Base-by-base conservation (phyloP, 805 yeast species). In the Candida pini region DNA sequence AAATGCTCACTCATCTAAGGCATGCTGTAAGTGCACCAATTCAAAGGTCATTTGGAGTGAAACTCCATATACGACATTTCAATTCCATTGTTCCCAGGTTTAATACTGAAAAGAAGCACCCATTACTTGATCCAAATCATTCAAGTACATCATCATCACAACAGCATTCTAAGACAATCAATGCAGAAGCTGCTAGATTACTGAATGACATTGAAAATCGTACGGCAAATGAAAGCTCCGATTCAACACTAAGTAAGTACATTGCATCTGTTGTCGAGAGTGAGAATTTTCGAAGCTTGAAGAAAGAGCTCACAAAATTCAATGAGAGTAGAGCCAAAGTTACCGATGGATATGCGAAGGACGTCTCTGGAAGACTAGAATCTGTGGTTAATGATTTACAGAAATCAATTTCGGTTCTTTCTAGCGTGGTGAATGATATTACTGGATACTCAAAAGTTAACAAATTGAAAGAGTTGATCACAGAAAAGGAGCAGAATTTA, bases 391-490 rank as follows among this genome's bases (percentile, higher is more conserved):
- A 69, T 39, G 73, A 79, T 2, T 51, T 78, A 28, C 81, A 71
- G 40, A 76, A 68, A 13, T 69, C 83, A 1, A 64, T 78, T 5
- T 66, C 72, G 34, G 69, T 76, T 0, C 81, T 84, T 0, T 71
- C 85, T 0, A 68, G 75, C 40, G 73, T 89, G 2, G 66, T 90
- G 22, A 92, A 92, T 51, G 96, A 88, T 47, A 79, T 88, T 9
- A 90, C 98, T 0, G 98, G 98, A 0, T 92, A 92, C 56, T 71
- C 87, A 0, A 68, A 79, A 14, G 85, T 92, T 37, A 95, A 85
- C 51, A 65, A 69, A 38, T 60, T 90, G 47, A 81, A 87, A 56
- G 55, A 64, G 19, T 60, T 73, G 2, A 86, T 92, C 20, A 76
- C 71, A 7, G 45, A 48, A 3, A 56, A 64, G 28, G 97, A 90